Base-by-base conservation (phyloP, 805 yeast genomes). In the Ogataea neopini region DNA sequence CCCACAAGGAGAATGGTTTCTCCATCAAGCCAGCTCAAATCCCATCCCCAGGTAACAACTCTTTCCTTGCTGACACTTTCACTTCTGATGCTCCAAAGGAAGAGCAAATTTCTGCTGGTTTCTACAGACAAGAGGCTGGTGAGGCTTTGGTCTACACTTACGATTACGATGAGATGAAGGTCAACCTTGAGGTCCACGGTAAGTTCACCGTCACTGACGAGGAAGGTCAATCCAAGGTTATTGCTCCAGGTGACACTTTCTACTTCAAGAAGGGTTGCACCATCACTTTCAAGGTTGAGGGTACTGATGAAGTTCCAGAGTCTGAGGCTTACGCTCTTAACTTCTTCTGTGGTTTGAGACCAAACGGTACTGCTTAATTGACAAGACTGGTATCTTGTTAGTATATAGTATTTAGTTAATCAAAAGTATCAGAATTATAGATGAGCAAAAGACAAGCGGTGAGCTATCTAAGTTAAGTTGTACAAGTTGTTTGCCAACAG, bases 231-330 rank as follows among this genome's bases (percentile, higher is more conserved):
- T 71, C 72, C 51, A 81, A 79, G 44, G 70, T 68, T 45, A 84
- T 76, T 46, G 64, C 72, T 36, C 84, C 85, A 44, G 89, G 89
- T 45, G 88, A 83, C 58, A 82, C 81, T 23, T 75, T 84, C 57
- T 81, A 76, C 74, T 79, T 84, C 70, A 78, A 75, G 59, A 80
- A 81, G 62, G 88, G 87, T n/a, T 70, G 79, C 53, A 81, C 86
- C 44, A 78, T 83, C 58, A 83, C 83, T 48, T 80, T 84, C 67
- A 73, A 80, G 50, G 74, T 78, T 43, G 65, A 60, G 53, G 72
- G 74, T 45, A 62, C 66, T 41, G 62, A 59, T 33, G 63, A 59
- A 28, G 53, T 62, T 47, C 66, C 66, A 48, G 66, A 54, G 41
- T 47, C 49, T 22, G 66, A 62, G 53, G 88, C 86, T 50, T 82